Conservation (phyloP, 345 rosid genomes). For the Cardiospermum halicacabum region DNA sequence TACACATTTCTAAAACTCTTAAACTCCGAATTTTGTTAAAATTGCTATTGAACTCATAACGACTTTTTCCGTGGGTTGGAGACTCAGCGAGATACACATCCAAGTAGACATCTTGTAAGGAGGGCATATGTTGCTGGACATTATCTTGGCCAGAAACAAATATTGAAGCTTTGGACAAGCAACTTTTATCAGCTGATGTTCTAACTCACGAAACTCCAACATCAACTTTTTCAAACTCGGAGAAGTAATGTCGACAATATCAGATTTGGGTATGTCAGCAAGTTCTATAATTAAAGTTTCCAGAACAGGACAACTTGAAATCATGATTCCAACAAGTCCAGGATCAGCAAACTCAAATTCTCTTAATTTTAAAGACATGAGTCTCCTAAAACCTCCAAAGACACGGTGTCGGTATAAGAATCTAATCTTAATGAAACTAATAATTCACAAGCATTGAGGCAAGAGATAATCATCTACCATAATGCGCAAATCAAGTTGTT, state of each 20-base stretch:
- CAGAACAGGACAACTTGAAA: conserved; percentile 6
- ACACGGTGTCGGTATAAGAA: background rate
- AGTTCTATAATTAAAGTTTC: background rate
- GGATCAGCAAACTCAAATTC: background rate
- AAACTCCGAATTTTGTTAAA: background rate
- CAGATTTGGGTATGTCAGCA: too few relatives aligned
- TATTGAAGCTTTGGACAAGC: background rate
- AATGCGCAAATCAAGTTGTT: background rate
- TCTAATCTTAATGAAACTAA: background rate
- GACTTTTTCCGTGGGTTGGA: background rate
- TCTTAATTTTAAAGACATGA: background rate
- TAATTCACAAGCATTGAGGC: background rate
- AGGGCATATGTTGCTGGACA: background rate
- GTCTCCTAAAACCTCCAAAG: background rate
- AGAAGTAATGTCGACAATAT: background rate
- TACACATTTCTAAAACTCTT: too few relatives aligned
- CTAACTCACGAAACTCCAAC: background rate
- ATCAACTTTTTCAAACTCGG: background rate
- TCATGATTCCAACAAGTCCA: background rate
- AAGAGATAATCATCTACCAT: background rate
- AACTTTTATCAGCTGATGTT: background rate
- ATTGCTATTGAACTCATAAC: background rate
- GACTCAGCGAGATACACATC: background rate
- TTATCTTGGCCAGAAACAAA: background rate
- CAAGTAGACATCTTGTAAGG: background rate